A percentile compares a stretch with the other conserved stretches of the same genome.
Evolutionary conservation across 2,329 filamentous ascomycete genomes (phyloP).

Genomic region (Fusarium citri): DNA sequence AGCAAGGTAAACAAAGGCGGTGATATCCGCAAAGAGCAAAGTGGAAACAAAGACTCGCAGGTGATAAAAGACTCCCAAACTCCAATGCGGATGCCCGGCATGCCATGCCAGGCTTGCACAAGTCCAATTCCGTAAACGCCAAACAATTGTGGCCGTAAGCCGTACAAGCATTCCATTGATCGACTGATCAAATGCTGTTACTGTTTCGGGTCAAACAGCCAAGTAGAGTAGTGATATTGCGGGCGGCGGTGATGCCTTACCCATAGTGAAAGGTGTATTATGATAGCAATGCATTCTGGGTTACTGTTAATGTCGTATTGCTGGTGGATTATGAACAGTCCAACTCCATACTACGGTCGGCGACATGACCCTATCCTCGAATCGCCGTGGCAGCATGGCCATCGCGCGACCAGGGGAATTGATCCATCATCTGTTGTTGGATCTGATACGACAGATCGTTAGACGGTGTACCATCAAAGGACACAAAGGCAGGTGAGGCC

Average conservation of each 20-base stretch:
- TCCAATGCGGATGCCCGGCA: constrained; percentile 41
- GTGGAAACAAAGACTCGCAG: constrained; percentile 17
- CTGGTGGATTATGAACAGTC: constrained; percentile 20
- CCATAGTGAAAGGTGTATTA: constrained; percentile 15
- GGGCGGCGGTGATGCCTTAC: not conserved
- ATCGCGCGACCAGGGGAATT: constrained; percentile 62
- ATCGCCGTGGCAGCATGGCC: constrained; percentile 64
- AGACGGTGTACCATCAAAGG: constrained; percentile 60
- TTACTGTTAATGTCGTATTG: constrained; percentile 20
- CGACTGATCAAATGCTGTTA: constrained; percentile 20
- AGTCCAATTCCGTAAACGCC: constrained; percentile 43
- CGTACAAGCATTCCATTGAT: constrained; percentile 33
- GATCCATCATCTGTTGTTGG: constrained; percentile 57
- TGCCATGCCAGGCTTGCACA: constrained; percentile 40
- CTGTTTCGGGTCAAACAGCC: constrained; percentile 41
- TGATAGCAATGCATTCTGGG: constrained; percentile 27
- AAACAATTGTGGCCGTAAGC: constrained; percentile 36
- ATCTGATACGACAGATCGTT: constrained; percentile 54
- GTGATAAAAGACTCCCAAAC: constrained; percentile 38
- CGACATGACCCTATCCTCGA: constrained; percentile 50
- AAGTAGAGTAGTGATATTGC: constrained; percentile 22
- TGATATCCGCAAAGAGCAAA: constrained; percentile 19
- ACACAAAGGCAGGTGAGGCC: constrained; percentile 59
- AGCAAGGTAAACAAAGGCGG: constrained; percentile 25
- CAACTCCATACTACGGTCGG: constrained; percentile 31